Evolutionary conservation across 345 rosid species (phyloP), one percentile per base, ranked within the genome.

Genomic region (Eucalyptus shirleyi): DNA sequence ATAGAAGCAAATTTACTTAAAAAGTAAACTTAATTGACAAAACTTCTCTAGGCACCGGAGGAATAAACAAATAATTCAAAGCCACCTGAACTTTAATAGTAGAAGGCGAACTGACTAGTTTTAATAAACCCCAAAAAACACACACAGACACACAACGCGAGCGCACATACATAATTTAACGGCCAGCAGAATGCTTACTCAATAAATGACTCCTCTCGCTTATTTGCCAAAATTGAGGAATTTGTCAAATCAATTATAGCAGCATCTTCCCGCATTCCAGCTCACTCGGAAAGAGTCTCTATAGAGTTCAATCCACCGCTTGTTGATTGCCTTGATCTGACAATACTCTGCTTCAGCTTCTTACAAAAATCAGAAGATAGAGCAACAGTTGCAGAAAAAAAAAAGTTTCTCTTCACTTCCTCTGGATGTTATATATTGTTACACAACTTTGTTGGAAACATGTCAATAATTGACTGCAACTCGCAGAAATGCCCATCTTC

Each of bases 321-420:
- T 15, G 81, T 88, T 53, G 94, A 89, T 90, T 95, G 96, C 93
- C 95, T 97, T 89, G 95, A 93, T 94, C 93, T 97, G 2, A 91
- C 60, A 77, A 92, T 91, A 69, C 97, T 93, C 45, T 92, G 95
- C 95, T 97, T 96, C 91, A 98, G 94, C 95, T 97, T 98, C 94
- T 93, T 98, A 89, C 98, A 98, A 90, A 97, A 98, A 92, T 96
- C 99, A 45, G 96, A 91, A 89, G 99, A 97, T 69, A 98, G 93
- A 50, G 98, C 97, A 91, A 98, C 89, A 91, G 99, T 97, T 67
- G 99, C 99, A 91, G 99, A 98, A 92, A 98, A 98, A 98, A 83
- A 92, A 96, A 94, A 11, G 99, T 96, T 92, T 96, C 97, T 91
- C 99, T 94, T 94, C 96, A 95, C 95, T 97, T 98, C 93, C 92